These are phyloP conservation scores for Hymenotorrendiella dingleyae DNA, from an alignment of 2,329 filamentous ascomycete genomes.

Conservation along the genomic window DNA sequence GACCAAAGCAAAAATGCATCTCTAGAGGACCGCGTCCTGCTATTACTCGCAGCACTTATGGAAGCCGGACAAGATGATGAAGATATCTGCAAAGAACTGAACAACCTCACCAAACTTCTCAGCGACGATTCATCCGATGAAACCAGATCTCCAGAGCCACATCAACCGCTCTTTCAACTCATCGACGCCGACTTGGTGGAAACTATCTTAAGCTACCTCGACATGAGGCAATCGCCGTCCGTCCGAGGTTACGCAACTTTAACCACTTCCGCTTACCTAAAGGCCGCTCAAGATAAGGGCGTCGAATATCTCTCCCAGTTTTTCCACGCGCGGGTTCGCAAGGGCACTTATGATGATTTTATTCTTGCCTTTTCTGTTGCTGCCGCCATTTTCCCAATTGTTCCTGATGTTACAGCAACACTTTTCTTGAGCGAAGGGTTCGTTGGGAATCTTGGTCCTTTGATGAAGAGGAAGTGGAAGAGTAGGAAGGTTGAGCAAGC, in stretches of 20 bases:
- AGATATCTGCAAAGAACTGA: slow-evolving; percentile 56
- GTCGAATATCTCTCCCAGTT: slow-evolving; percentile 65
- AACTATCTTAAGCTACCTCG: slow-evolving; percentile 78
- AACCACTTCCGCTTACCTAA: slow-evolving; percentile 76
- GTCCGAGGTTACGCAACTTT: slow-evolving; percentile 78
- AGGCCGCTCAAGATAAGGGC: slow-evolving; percentile 67
- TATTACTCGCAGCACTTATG: slow-evolving; percentile 79
- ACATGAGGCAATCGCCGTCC: slow-evolving; percentile 69
- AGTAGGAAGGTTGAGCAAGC: slow-evolving; percentile 81
- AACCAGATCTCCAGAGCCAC: slow-evolving; percentile 19
- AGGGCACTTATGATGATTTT: slow-evolving; percentile 79
- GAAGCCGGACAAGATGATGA: slow-evolving; percentile 81
- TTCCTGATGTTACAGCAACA: slow-evolving; percentile 65
- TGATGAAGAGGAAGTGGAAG: slow-evolving; percentile 77
- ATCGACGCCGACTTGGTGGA: slow-evolving; percentile 74
- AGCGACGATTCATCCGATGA: slow-evolving; percentile 38
- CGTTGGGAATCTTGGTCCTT: slow-evolving; percentile 65
- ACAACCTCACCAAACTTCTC: slow-evolving; percentile 53
- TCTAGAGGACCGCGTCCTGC: slow-evolving; percentile 26
- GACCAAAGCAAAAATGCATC: slow-evolving; percentile 20
- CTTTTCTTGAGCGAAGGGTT: slow-evolving; percentile 90
- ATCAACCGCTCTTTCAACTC: slow-evolving; percentile 41
- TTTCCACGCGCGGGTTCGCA: slow-evolving; percentile 64
- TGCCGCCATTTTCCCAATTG: slow-evolving; percentile 78
- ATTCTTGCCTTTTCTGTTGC: slow-evolving; percentile 93